A percentile compares a stretch with the other conserved stretches of the same genome.
Evolutionary conservation across 805 yeast genomes (phyloP).

Genomic region (Torulaspora maleeae): DNA sequence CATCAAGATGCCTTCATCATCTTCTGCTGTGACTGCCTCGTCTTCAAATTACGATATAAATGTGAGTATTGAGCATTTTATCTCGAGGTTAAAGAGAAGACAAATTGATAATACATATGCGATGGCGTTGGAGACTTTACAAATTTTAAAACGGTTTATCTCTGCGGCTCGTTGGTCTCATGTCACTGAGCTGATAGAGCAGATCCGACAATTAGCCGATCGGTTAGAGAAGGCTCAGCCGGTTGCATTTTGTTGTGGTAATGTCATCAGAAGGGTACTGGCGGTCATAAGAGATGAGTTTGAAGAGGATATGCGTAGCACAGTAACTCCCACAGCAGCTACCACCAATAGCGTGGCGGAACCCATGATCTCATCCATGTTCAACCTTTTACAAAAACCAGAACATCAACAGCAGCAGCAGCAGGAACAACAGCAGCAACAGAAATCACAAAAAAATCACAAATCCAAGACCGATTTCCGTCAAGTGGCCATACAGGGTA

Average conservation of each 20-base stretch:
- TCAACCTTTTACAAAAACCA: conserved; percentile 66
- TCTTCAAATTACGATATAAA: conserved; percentile 34
- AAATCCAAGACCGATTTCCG: conserved; percentile 55
- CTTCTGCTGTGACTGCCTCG: conserved; percentile 6
- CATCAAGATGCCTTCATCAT: conserved; percentile 9
- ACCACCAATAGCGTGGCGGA: conserved; percentile 27
- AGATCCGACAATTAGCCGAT: conserved; percentile 70
- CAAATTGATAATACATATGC: conserved; percentile 76
- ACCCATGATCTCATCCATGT: conserved; percentile 78
- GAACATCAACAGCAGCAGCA: conserved; percentile 23
- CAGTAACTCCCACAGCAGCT: conserved; percentile 15
- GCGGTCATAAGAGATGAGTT: conserved; percentile 85
- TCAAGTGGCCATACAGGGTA: conserved; percentile 84
- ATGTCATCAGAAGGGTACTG: conserved; percentile 82
- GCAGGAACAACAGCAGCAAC: conserved; percentile 18
- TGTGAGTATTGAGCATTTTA: conserved; percentile 41
- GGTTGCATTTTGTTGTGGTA: conserved; percentile 82
- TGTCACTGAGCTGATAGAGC: conserved; percentile 63
- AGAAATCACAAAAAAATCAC: conserved; percentile 22
- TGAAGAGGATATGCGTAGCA: conserved; percentile 43
- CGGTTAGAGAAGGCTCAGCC: conserved; percentile 77
- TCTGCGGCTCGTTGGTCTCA: conserved; percentile 86
- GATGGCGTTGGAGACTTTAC: conserved; percentile 84
- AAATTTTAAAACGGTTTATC: conserved; percentile 77
- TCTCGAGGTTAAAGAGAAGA: conserved; percentile 69